These are phyloP conservation scores for Aphanomyces astaci DNA, from an alignment of 352 stramenopile species.

Conservation along the genomic window DNA sequence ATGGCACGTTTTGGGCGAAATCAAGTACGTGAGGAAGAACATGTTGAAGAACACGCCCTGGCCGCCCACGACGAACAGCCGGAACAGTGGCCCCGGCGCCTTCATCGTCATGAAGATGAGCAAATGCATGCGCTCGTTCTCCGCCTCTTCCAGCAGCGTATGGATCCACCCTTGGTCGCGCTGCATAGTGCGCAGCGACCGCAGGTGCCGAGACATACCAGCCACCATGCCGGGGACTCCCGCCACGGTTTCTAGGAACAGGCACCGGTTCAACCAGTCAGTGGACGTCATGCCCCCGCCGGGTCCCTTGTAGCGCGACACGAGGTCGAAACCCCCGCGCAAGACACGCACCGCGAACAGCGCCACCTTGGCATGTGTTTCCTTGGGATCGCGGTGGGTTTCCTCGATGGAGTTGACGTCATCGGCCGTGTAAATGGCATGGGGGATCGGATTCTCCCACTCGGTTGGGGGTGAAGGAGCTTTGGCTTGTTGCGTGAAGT, in stretches of 20 bases:
- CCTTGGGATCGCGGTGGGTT: slow-evolving; percentile 32
- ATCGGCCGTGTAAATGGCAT: slow-evolving; percentile 37
- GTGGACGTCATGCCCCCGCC: slow-evolving; percentile 45
- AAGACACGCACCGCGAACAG: slow-evolving; percentile 36
- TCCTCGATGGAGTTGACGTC: slow-evolving; percentile 30
- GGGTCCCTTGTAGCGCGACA: slow-evolving; percentile 40
- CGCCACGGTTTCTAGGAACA: slow-evolving; percentile 73
- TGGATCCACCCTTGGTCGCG: slow-evolving; percentile 86
- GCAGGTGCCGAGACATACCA: slow-evolving; percentile 65
- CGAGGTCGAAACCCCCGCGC: slow-evolving; percentile 40
- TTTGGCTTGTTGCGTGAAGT: neutral
- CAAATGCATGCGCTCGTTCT: slow-evolving; percentile 92
- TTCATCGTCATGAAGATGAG: slow-evolving; percentile 87
- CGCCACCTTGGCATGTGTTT: slow-evolving; percentile 36
- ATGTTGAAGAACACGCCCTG: slow-evolving; percentile 81
- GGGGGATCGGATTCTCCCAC: slow-evolving; percentile 38
- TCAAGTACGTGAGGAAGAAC: slow-evolving; percentile 81
- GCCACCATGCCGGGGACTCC: slow-evolving; percentile 66
- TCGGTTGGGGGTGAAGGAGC: neutral
- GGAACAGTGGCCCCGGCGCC: slow-evolving; percentile 63
- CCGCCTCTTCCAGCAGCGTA: slow-evolving; percentile 83
- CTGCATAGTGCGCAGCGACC: slow-evolving; percentile 64
- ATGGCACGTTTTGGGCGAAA: slow-evolving; percentile 83
- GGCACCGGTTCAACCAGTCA: slow-evolving; percentile 58
- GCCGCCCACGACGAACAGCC: slow-evolving; percentile 57